Conservation (phyloP, 179 eudicot species). For the Beta macrorhiza region DNA sequence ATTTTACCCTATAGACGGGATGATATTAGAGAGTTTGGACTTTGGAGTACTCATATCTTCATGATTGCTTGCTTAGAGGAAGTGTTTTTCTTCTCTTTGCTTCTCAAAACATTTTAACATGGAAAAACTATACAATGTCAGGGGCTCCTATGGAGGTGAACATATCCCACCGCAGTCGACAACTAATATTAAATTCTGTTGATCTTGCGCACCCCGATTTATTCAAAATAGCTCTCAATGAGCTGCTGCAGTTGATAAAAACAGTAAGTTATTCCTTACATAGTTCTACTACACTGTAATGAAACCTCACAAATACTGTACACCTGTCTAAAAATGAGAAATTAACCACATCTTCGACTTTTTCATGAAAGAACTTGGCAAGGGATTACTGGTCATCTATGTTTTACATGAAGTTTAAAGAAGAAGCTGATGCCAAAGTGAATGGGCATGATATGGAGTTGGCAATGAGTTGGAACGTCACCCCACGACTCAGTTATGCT, state of each 20-base stretch:
- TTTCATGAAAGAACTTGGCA: conserved; percentile 57
- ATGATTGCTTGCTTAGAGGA: neutral
- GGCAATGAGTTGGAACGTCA: conserved; percentile 54
- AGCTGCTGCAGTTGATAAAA: conserved; percentile 72
- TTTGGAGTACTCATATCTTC: neutral
- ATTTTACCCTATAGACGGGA: neutral
- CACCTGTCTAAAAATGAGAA: neutral
- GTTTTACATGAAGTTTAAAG: conserved; percentile 60
- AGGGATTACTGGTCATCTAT: conserved; percentile 81
- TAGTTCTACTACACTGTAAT: neutral
- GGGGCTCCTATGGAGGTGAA: conserved; percentile 91
- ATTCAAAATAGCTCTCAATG: conserved; percentile 60
- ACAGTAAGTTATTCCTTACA: conserved; percentile 43
- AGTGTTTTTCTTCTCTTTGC: neutral
- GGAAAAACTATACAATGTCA: conserved; percentile 18
- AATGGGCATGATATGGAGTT: conserved; percentile 51
- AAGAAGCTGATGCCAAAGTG: conserved; percentile 43
- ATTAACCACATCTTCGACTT: neutral
- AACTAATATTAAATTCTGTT: conserved; percentile 64
- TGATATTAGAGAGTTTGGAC: neutral
- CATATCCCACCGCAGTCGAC: conserved; percentile 71
- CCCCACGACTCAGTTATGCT: conserved; percentile 66
- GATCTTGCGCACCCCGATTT: conserved; percentile 74
- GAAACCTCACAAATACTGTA: neutral
- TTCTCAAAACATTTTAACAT: neutral